Base-by-base conservation (phyloP, 2,329 filamentous ascomycete genomes). In the Escovopsis sp. region DNA sequence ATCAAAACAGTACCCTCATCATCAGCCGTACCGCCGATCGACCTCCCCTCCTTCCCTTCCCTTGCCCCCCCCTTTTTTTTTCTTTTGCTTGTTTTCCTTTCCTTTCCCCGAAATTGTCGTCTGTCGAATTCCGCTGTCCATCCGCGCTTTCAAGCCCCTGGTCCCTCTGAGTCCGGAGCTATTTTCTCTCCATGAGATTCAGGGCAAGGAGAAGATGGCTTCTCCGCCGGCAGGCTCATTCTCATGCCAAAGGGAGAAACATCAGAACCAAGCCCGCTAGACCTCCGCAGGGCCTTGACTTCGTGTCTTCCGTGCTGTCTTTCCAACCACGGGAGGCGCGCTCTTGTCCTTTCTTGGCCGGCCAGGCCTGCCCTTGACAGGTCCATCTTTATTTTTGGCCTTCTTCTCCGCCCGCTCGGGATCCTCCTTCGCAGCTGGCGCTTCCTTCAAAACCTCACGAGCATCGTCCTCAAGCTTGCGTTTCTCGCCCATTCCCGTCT, bases 261-360 rank as follows among this genome's bases (percentile, higher is more conserved):
- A 30, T 10, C 6, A 30, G 6, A 10, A 30, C 28, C 6, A 1
- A 10, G 6, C 3, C 28, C 28, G 10, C 43, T 40, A 53, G 39
- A 47, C 48, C 36, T 62, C 59, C 6, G 55, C 59, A 2, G 61
- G 59, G 1, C 64, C 64, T 48, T 67, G 64, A 45, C 64, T 67
- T 39, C 64, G 57, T 7, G 64, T 67, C 59, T 65, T 66, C 36
- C 64, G 58, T 38, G 57, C 56, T 6, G 64, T 64, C 43, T 46
- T 58, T 15, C 64, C 64, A 12, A 58, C 58, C 3, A 48, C 42
- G 0, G 58, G 51, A 18, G 50, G 41, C n/a, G 48, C 45, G 45
- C 58, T 65, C 52, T 65, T 65, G 12, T 61, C 57, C 47, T 62
- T 64, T 50, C 56, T 63, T 10, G 51, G 48, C 28, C 51, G 54